Evolutionary conservation across 352 stramenopile genomes (phyloP).

Genomic region (Achlya hypogyna): DNA sequence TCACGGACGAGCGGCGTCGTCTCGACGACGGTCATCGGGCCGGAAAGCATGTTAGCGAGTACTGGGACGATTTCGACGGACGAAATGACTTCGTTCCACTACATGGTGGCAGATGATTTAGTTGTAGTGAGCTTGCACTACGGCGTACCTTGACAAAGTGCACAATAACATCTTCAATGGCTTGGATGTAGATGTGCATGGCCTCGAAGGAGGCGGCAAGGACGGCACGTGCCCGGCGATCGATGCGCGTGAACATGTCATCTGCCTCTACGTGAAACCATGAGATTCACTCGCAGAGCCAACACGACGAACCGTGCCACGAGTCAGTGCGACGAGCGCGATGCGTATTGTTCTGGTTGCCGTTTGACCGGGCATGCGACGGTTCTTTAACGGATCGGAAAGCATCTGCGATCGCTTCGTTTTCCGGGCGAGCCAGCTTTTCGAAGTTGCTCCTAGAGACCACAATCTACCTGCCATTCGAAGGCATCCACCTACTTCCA

Average conservation of each 20-base stretch:
- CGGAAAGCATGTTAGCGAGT: slow-evolving; percentile 46
- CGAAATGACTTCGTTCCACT: slow-evolving; percentile 72
- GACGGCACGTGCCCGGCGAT: slow-evolving; percentile 56
- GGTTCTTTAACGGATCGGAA: slow-evolving; percentile 56
- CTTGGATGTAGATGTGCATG: slow-evolving; percentile 67
- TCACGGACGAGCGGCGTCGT: slow-evolving; percentile 9
- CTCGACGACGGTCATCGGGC: slow-evolving; percentile 39
- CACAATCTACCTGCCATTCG: background rate
- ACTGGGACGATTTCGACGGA: slow-evolving; percentile 52
- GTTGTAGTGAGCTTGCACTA: background rate
- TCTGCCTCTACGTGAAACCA: slow-evolving; percentile 38
- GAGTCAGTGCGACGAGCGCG: slow-evolving; percentile 45
- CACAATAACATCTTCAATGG: slow-evolving; percentile 63
- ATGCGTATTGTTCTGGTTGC: slow-evolving; percentile 22
- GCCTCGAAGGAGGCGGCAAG: slow-evolving; percentile 57
- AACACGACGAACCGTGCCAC: slow-evolving; percentile 47
- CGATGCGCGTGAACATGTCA: slow-evolving; percentile 68
- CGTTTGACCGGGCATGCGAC: slow-evolving; percentile 26
- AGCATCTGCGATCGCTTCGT: slow-evolving; percentile 56
- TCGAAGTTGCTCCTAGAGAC: slow-evolving; percentile 67
- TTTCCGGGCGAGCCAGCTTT: slow-evolving; percentile 66
- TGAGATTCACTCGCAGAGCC: background rate
- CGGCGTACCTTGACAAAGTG: slow-evolving; percentile 66
- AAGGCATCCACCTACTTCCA: slow-evolving; percentile 38
- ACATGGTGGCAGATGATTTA: background rate